These are phyloP conservation scores for Blastomyces percursus DNA, from an alignment of 2,329 filamentous ascomycete species.

Conservation along the genomic window DNA sequence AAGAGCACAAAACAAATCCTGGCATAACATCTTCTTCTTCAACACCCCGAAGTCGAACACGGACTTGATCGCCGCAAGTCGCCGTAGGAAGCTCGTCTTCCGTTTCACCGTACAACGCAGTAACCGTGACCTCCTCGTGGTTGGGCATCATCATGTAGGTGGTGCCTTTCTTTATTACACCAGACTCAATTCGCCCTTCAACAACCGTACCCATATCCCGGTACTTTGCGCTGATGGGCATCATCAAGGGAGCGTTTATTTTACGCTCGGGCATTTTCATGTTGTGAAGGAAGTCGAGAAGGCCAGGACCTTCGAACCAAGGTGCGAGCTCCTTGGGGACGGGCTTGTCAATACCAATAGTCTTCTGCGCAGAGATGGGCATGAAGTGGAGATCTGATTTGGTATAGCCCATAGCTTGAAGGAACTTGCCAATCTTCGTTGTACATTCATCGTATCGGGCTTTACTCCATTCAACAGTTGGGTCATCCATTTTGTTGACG, in stretches of 20 bases:
- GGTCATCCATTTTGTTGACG: constrained; percentile 99
- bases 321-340: constrained; percentile 63
- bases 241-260: constrained; percentile 97
- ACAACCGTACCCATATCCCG: constrained; percentile 95
- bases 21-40: constrained; percentile 96
- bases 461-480: constrained; percentile 91
- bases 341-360: constrained; percentile 76
- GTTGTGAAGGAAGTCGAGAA: constrained; percentile 88
- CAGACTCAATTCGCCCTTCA: constrained; percentile 93
- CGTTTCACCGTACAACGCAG: constrained; percentile 86
- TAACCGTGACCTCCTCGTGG: constrained; percentile 65
- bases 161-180: constrained; percentile 83
- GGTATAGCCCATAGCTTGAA: constrained; percentile 90
- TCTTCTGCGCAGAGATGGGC: constrained; percentile 86
- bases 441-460: constrained; percentile 89
- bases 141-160: constrained; percentile 93
- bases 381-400: constrained; percentile 92
- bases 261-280: constrained; percentile 93
- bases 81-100: constrained; percentile 79
- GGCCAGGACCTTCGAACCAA: constrained; percentile 81
- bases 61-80: constrained; percentile 89
- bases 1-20: constrained; percentile 91
- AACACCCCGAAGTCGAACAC: constrained; percentile 80
- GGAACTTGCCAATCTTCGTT: constrained; percentile 72
- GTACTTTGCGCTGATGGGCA: constrained; percentile 94